A percentile compares a stretch with the other conserved stretches of the same genome.
These are phyloP conservation scores for Brassica incana DNA, from an alignment of 345 rosid genomes.

Conservation along the genomic window DNA sequence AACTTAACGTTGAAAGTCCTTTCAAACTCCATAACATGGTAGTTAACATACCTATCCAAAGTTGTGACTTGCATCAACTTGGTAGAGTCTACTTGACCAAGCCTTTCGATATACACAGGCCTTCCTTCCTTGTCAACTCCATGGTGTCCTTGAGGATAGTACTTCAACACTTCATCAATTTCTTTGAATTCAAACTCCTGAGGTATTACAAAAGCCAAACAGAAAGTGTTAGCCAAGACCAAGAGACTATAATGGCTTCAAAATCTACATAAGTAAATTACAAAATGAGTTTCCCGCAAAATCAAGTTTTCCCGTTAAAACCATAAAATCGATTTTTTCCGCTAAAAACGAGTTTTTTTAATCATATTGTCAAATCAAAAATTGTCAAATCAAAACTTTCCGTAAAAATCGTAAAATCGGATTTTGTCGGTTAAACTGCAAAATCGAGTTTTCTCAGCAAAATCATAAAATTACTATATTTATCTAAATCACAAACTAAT, in stretches of 20 bases:
- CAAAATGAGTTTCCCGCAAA: too few relatives aligned
- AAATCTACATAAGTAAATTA: conserved; percentile 15
- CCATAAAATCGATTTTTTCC: too few relatives aligned
- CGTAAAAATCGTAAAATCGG: too few relatives aligned
- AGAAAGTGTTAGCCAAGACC: background rate
- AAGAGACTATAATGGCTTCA: background rate
- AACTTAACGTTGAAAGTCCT: conserved; percentile 73
- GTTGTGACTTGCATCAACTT: conserved; percentile 94
- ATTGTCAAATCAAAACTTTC: too few relatives aligned
- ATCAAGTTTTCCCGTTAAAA: too few relatives aligned
- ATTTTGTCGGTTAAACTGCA: too few relatives aligned
- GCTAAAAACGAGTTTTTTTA: too few relatives aligned
- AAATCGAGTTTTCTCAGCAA: too few relatives aligned
- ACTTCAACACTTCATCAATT: conserved; percentile 57
- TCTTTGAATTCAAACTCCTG: conserved; percentile 87
- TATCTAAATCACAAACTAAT: too few relatives aligned
- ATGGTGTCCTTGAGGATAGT: conserved; percentile 94
- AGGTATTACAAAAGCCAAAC: background rate
- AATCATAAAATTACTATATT: too few relatives aligned
- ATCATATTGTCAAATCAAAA: too few relatives aligned
- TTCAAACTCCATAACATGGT: conserved; percentile 95
- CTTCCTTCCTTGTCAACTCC: conserved; percentile 93
- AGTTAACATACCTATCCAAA: conserved; percentile 85
- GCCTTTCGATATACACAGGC: conserved; percentile 88
- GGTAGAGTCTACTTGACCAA: conserved; percentile 78